These are phyloP conservation scores for Clausena lansium DNA, from an alignment of 345 rosid genomes.

Conservation along the genomic window DNA sequence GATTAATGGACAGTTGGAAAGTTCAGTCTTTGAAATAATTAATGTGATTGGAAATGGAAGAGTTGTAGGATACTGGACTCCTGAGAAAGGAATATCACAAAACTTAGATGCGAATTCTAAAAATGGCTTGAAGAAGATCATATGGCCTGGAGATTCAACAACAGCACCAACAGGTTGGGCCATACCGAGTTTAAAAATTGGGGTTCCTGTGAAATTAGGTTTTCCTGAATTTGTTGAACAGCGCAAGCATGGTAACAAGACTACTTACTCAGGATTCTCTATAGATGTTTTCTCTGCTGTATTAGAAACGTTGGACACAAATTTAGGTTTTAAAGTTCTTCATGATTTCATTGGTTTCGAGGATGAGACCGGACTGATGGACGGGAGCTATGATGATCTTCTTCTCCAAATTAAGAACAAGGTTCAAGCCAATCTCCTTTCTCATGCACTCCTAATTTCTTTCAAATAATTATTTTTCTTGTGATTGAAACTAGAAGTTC, in stretches of 20 bases:
- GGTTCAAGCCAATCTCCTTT: slow-evolving; percentile 13
- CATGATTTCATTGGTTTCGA: slow-evolving; percentile 25
- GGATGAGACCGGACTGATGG: slow-evolving; percentile 3
- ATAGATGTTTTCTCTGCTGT: slow-evolving; percentile 39
- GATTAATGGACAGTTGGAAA: slow-evolving; percentile 30
- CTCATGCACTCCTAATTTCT: background rate
- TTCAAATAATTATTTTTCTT: no score
- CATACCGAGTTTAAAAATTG: slow-evolving; percentile 21
- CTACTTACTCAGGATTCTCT: slow-evolving; percentile 23
- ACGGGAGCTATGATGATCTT: slow-evolving; percentile 28
- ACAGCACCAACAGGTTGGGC: slow-evolving; percentile 24
- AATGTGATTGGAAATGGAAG: slow-evolving; percentile 35
- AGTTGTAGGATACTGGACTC: slow-evolving; percentile 44
- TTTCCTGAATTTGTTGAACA: slow-evolving; percentile 35
- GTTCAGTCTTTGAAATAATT: slow-evolving; percentile 40
- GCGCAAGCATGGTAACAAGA: slow-evolving; percentile 12
- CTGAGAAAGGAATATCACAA: slow-evolving; percentile 3
- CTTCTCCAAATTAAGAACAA: slow-evolving; percentile 3
- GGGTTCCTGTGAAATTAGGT: slow-evolving; percentile 33
- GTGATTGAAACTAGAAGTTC: background rate
- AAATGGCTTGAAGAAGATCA: slow-evolving; percentile 1
- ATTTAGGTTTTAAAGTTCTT: slow-evolving; percentile 19
- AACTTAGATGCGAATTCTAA: background rate
- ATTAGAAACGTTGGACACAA: background rate
- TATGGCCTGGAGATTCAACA: slow-evolving; percentile 28